Conservation (phyloP, 192 early-diverging fungal species). For the Coemansia sp. region DNA sequence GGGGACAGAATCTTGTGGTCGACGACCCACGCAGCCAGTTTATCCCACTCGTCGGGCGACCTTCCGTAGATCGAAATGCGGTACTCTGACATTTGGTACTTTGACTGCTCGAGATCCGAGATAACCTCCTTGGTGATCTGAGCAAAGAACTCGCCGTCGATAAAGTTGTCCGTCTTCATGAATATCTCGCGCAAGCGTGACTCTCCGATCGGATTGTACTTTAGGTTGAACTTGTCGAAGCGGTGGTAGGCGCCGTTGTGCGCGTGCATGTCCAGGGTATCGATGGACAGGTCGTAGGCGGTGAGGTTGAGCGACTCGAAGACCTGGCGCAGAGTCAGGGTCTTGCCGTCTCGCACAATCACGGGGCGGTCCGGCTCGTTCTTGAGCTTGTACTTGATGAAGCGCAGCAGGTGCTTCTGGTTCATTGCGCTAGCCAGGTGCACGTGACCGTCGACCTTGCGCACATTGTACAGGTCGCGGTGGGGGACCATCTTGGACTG, state of each 20-base stretch:
- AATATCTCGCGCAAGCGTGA: conserved; percentile 94
- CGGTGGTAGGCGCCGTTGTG: conserved; percentile 96
- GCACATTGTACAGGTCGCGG: conserved; percentile 96
- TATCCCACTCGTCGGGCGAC: conserved; percentile 87
- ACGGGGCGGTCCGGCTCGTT: conserved; percentile 73
- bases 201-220: conserved; percentile 96
- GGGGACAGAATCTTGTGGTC: conserved; percentile 86
- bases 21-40: conserved; percentile 89
- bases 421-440: conserved; percentile 95
- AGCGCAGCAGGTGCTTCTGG: conserved; percentile 92
- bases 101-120: conserved; percentile 85
- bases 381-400: conserved; percentile 91
- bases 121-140: conserved; percentile 93
- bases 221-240: conserved; percentile 97
- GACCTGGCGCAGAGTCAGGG: conserved; percentile 80
- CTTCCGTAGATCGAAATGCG: conserved; percentile 93
- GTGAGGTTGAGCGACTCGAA: conserved; percentile 89
- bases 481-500: conserved; percentile 92
- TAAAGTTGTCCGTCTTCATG: conserved; percentile 92
- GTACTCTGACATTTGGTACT: conserved; percentile 96
- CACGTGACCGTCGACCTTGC: conserved; percentile 97
- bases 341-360: conserved; percentile 81
- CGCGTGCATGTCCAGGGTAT: conserved; percentile 96
- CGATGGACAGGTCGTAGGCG: conserved; percentile 91
- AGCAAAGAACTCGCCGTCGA: conserved; percentile 84